These are phyloP conservation scores for Salix udensis DNA, from an alignment of 345 rosid species.

Conservation along the genomic window DNA sequence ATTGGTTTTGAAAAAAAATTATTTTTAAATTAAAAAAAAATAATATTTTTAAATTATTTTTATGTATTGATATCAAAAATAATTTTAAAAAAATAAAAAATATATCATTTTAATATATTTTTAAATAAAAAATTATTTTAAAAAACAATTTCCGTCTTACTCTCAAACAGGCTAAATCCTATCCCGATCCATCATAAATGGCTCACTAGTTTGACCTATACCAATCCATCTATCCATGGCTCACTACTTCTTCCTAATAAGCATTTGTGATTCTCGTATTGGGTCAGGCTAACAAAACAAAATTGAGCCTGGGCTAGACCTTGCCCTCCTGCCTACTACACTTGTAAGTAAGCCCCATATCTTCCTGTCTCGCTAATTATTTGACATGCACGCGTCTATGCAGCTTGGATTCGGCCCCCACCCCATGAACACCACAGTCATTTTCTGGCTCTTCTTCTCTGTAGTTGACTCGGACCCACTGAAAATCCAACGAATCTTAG, in stretches of 20 bases:
- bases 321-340: not conserved
- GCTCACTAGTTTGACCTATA: not conserved
- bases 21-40: too few relatives aligned
- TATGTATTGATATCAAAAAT: too few relatives aligned
- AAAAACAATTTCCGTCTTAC: too few relatives aligned
- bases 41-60: too few relatives aligned
- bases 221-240: not conserved
- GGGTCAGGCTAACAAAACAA: not conserved
- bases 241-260: too few relatives aligned
- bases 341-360: not conserved
- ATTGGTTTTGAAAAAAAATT: too few relatives aligned
- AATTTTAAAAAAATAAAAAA: too few relatives aligned
- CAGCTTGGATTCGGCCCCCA: not conserved
- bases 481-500: slow-evolving; percentile 1
- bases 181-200: not conserved
- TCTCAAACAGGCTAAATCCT: too few relatives aligned
- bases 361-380: not conserved
- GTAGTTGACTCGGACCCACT: not conserved
- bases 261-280: not conserved
- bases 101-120: too few relatives aligned
- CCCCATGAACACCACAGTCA: not conserved
- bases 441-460: not conserved
- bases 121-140: too few relatives aligned
- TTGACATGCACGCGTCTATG: not conserved
- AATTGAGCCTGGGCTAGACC: not conserved